Evolutionary conservation across 2,329 filamentous ascomycete genomes (phyloP), one percentile per base, ranked within the genome.

Genomic region (Pseudocercospora crystallina): DNA sequence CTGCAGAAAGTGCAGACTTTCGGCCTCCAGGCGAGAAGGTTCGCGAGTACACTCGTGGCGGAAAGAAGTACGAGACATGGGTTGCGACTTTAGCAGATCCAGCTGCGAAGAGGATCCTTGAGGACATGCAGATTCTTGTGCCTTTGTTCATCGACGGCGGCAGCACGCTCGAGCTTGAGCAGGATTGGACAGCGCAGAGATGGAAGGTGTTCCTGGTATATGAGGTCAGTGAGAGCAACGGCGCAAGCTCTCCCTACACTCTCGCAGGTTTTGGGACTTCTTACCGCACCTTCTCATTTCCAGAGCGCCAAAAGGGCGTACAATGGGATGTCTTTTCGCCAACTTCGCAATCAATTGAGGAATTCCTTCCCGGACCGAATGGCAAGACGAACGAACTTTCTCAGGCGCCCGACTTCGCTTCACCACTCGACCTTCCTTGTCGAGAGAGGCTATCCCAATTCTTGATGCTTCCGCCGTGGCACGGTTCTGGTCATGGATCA

Each of bases 91-190:
- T 99, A 45, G 77, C 80, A 2, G 85, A 96, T 65, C 74, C 80
- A 0, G 78, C 78, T 12, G 83, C 95, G 36, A 81, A 82, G 64
- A 79, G 85, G 62, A 75, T 96, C 34, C 77, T 96, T 63, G 83
- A 83, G 54, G 89, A 91, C 45, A 81, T 95, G 58, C 90, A 96
- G 72, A 83, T 96, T 48, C 76, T 95, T 32, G 82, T 91, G 5
- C 83, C 89, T 12, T 78, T 97, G 53, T 95, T 90, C 69, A 96
- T 99, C 55, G 95, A 99, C 69, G 94, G 89, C 26, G 94, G 91
- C n/a, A 87, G 83, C 4, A 83, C 83, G 33, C 84, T 96, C 39
- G 81, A 81, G 12, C 74, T 86, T 2, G 83, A 90, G 34, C 80
- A 86, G 1, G 86, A 91, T 55, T 86, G 83, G 78, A 85, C 83